Evolutionary conservation across 352 stramenopile species (phyloP).

Genomic region (Phytophthora colocasiae): DNA sequence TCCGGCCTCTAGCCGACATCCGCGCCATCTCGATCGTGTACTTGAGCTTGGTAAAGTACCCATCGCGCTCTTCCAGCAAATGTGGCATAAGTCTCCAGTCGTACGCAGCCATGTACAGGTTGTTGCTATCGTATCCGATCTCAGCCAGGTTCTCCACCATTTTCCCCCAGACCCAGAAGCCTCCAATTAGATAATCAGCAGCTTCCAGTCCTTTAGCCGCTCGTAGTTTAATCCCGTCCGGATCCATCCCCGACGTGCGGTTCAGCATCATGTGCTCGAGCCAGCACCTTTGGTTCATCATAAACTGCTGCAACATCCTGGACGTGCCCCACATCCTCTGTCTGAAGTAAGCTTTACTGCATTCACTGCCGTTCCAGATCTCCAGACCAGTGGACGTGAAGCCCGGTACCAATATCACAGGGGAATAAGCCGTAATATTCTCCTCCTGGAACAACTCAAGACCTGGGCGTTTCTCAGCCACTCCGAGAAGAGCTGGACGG

Average conservation of each 20-base stretch:
- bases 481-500: constrained; percentile 48
- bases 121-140: constrained; percentile 94
- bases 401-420: constrained; percentile 92
- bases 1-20: constrained; percentile 67
- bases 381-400: constrained; percentile 95
- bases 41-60: constrained; percentile 95
- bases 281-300: constrained; percentile 93
- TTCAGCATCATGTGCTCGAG: constrained; percentile 93
- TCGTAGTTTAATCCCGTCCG: constrained; percentile 77
- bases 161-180: constrained; percentile 96
- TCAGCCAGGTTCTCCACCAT: constrained; percentile 91
- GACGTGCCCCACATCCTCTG: constrained; percentile 94
- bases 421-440: constrained; percentile 65
- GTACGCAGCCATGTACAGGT: constrained; percentile 89
- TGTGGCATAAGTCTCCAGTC: constrained; percentile 86
- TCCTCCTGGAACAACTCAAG: constrained; percentile 53
- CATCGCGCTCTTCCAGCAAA: constrained; percentile 80
- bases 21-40: constrained; percentile 92
- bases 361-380: constrained; percentile 93
- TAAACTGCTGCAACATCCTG: constrained; percentile 89
- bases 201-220: constrained; percentile 91
- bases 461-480: constrained; percentile 51
- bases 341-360: constrained; percentile 89
- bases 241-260: constrained; percentile 90
- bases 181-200: constrained; percentile 94